phyloP scores from a whole-genome alignment of 176 grass and related monocot genomes.

The Chrysopogon serrulatus region DNA sequence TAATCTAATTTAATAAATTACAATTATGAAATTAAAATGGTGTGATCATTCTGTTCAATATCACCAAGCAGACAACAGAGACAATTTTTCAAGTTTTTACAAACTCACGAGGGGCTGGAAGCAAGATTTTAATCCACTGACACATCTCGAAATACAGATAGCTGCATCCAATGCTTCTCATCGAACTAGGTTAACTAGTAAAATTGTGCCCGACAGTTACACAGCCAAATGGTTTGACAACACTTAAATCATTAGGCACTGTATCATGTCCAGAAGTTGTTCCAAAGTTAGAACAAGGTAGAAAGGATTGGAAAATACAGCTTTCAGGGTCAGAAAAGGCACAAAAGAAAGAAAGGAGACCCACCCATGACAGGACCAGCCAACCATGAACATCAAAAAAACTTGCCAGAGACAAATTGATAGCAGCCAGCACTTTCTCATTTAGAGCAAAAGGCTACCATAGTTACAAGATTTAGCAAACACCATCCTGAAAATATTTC shows the following conservation, averaged over 20 bases:
- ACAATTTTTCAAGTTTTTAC: background rate
- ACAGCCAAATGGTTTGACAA: background rate
- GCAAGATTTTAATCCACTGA: too few species aligned
- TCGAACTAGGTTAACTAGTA: background rate
- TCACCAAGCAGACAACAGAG: background rate
- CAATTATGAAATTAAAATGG: background rate
- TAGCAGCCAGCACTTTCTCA: constrained; percentile 14
- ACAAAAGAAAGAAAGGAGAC: background rate
- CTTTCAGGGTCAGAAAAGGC: background rate
- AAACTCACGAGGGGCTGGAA: too few species aligned
- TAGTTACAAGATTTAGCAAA: background rate
- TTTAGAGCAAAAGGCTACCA: background rate
- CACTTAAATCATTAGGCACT: background rate
- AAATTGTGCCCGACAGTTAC: background rate
- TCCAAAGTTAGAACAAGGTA: constrained; percentile 16
- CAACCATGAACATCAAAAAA: background rate
- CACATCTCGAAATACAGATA: too few species aligned
- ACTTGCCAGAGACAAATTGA: constrained; percentile 2
- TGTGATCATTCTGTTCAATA: background rate
- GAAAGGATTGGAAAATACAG: background rate
- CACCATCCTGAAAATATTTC: background rate
- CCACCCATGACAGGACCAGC: background rate
- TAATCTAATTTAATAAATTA: background rate
- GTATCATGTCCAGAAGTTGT: constrained; percentile 32
- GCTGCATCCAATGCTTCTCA: background rate